Evolutionary conservation across 495 filamentous ascomycete genomes (phyloP), one percentile per base, ranked within the genome.

Genomic region (Hypoxylon fuscum): DNA sequence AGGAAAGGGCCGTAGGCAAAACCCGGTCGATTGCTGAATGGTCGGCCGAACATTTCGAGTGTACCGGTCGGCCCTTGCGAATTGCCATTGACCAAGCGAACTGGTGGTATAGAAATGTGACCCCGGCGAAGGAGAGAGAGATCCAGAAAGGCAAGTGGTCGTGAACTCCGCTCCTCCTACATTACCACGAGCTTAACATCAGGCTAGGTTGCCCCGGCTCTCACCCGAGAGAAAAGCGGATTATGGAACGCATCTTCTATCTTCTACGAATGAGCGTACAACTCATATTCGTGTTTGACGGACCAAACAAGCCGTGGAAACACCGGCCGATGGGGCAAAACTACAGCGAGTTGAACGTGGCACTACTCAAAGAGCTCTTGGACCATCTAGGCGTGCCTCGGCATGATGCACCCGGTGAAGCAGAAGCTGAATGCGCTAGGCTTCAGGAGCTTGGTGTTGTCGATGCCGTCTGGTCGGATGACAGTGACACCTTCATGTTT

Each of bases 261-360:
- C 59, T 71, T 1, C n/a, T 73, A 15, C 62, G 64, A 10, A 63
- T 73, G 40, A 70, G 68, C 12, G 62, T 71, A 11, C 62, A 71
- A 32, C 42, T 71, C 5, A 49, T 71, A 43, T 73, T 73, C 20
- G 68, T 73, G 20, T 71, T 73, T 20, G 68, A 73, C 37, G 62
- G 68, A 1, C 44, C 49, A 10, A 53, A 56, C 12, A 66, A 62
- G 22, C 60, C 40, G 0, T 15, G 45, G 12, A 68, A 59, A 31
- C 43, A 50, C 31, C 67, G 66, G 9, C 58, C 63, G 5, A 10
- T 23, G 17, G 21, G 27, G n/a, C 40, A 70, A 38, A 46, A 42
- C 5, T 66, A 66, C 23, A 62, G 53, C 35, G 49, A 62, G 40
- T 37, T 54, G 1, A 66, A 68, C 21, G 37, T 66, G 15, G 8